phyloP scores from a whole-genome alignment of 805 yeast genomes.

The Saturnispora gosingensis region DNA sequence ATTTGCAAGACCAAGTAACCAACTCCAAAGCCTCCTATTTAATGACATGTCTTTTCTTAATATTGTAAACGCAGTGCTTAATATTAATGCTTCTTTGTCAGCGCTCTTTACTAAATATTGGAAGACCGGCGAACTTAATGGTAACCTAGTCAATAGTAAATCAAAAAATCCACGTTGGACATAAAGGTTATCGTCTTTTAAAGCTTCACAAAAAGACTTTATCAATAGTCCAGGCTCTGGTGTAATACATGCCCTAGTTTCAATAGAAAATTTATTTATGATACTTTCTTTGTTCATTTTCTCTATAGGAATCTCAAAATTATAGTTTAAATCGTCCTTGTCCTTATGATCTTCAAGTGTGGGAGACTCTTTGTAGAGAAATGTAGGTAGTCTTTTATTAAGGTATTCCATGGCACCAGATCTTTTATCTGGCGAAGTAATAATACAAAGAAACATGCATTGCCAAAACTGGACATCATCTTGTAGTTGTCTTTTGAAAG shows the following conservation, averaged over 20 bases:
- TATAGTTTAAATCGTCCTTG: background rate
- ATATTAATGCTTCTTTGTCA: constrained; percentile 51
- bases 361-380: constrained; percentile 19
- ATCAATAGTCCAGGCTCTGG: constrained; percentile 77
- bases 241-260: constrained; percentile 49
- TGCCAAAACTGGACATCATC: constrained; percentile 85
- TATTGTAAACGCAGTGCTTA: constrained; percentile 59
- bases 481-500: constrained; percentile 43
- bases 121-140: constrained; percentile 51
- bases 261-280: constrained; percentile 22
- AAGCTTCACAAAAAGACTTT: constrained; percentile 63
- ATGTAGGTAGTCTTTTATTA: constrained; percentile 52
- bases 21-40: constrained; percentile 87
- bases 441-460: constrained; percentile 60
- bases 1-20: constrained; percentile 77
- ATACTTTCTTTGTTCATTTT: constrained; percentile 19
- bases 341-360: constrained; percentile 5
- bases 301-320: background rate
- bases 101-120: constrained; percentile 35
- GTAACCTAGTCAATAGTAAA: constrained; percentile 56
- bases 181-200: constrained; percentile 56
- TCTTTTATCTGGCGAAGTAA: constrained; percentile 70
- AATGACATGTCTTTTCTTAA: constrained; percentile 86
- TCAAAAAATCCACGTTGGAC: constrained; percentile 88
- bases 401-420: constrained; percentile 81